Evolutionary conservation across 441 rosid genomes (phyloP).

Genomic region (Capsella rubella): DNA sequence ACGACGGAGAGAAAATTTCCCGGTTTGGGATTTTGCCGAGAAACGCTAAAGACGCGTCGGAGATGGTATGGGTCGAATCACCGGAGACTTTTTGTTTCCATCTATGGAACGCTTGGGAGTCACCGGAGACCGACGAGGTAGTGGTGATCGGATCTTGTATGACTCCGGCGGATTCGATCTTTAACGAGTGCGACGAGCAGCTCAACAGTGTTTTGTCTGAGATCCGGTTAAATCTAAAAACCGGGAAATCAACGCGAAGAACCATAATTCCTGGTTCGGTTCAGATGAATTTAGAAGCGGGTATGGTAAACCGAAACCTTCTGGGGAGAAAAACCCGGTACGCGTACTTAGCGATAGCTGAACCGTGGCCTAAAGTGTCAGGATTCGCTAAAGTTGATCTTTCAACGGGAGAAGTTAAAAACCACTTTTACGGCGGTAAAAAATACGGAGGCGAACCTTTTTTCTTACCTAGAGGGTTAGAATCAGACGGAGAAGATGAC

Average conservation of each 20-base stretch:
- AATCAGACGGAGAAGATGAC: slow-evolving; percentile 50
- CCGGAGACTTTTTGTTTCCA: slow-evolving; percentile 81
- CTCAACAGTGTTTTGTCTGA: slow-evolving; percentile 68
- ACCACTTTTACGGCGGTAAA: slow-evolving; percentile 59
- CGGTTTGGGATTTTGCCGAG: slow-evolving; percentile 69
- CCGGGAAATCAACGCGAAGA: slow-evolving; percentile 68
- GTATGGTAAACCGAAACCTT: slow-evolving; percentile 76
- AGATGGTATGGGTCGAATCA: slow-evolving; percentile 74
- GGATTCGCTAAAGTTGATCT: slow-evolving; percentile 85
- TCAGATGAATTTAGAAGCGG: slow-evolving; percentile 75
- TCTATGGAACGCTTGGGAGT: slow-evolving; percentile 92
- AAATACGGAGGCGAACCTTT: slow-evolving; percentile 80
- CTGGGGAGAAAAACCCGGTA: slow-evolving; percentile 67
- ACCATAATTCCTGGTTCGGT: slow-evolving; percentile 55
- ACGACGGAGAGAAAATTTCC: slow-evolving; percentile 65
- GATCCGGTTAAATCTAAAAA: slow-evolving; percentile 66
- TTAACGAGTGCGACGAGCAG: slow-evolving; percentile 76
- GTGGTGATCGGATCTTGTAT: slow-evolving; percentile 87
- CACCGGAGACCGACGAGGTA: slow-evolving; percentile 69
- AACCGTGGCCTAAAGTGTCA: slow-evolving; percentile 82
- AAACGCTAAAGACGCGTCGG: slow-evolving; percentile 50
- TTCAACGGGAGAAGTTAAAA: slow-evolving; percentile 57
- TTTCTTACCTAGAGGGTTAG: slow-evolving; percentile 53
- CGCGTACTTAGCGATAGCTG: slow-evolving; percentile 77
- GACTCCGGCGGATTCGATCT: slow-evolving; percentile 90